A percentile compares a stretch with the other conserved stretches of the same genome.
phyloP scores from a whole-genome alignment of 345 rosid species.

The Moricandia arvensis region DNA sequence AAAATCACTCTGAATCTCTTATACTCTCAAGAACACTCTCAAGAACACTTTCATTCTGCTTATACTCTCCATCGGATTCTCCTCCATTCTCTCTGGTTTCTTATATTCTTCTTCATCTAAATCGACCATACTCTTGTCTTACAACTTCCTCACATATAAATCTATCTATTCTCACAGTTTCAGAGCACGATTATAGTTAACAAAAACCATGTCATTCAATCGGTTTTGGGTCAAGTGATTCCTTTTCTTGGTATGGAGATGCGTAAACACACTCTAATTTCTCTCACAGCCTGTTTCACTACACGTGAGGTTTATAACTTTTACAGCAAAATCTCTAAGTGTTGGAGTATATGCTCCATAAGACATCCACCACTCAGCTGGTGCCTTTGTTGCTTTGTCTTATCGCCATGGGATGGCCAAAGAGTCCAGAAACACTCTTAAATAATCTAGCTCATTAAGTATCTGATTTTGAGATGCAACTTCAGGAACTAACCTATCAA shows the following conservation, averaged over 20 bases:
- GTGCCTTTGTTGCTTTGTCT: neutral
- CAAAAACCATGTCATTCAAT: neutral
- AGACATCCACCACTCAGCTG: neutral
- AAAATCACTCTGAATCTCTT: too few species aligned
- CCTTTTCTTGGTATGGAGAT: neutral
- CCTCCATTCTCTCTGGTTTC: too few species aligned
- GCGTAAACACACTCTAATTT: neutral
- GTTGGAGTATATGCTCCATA: neutral
- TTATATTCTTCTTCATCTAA: too few species aligned
- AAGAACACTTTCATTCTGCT: too few species aligned
- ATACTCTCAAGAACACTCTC: too few species aligned
- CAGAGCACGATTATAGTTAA: neutral
- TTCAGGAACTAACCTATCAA: neutral
- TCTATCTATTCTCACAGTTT: too few species aligned
- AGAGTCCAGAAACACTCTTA: neutral
- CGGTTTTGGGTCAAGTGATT: neutral
- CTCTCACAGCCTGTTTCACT: neutral
- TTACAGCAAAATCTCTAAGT: neutral
- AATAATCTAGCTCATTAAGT: neutral
- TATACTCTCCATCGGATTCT: too few species aligned
- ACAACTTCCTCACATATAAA: too few species aligned
- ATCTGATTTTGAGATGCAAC: neutral
- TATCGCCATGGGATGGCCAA: neutral
- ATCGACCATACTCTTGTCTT: too few species aligned
- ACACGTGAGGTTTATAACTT: neutral